Percentiles rank a stretch among this genome's conserved stretches.
phyloP scores from a whole-genome alignment of 116 monocot genomes.

The Dioscorea cayenensis region DNA sequence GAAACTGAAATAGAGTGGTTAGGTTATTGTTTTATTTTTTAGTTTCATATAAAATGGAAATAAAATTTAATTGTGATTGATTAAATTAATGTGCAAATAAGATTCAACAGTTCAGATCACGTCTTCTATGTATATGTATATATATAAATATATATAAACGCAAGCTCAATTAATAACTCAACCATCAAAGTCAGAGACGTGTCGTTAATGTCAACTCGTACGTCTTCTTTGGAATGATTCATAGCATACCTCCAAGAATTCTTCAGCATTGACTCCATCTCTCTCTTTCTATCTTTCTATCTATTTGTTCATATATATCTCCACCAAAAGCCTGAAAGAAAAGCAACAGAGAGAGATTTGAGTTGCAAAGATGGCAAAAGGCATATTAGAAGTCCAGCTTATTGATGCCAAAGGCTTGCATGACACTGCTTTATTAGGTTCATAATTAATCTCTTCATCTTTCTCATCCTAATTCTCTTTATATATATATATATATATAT shows the following conservation, averaged over 20 bases:
- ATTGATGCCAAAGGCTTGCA: constrained; percentile 7
- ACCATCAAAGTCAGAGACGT: neutral
- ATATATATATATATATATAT: neutral
- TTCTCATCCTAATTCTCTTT: neutral
- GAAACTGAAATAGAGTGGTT: too few species aligned
- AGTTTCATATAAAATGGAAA: too few species aligned
- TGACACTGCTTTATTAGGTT: constrained; percentile 1
- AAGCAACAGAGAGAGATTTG: neutral
- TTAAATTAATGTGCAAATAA: too few species aligned
- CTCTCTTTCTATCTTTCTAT: neutral
- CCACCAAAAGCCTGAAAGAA: neutral
- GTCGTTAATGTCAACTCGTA: neutral
- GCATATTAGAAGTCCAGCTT: constrained; percentile 5
- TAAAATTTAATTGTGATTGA: too few species aligned
- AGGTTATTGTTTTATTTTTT: too few species aligned
- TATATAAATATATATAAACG: too few species aligned
- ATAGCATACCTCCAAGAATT: neutral
- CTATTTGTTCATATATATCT: neutral
- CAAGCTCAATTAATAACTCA: too few species aligned
- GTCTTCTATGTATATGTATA: too few species aligned
- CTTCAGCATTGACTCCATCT: neutral
- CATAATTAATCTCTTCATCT: neutral
- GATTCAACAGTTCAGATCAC: too few species aligned
- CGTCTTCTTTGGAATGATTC: neutral
- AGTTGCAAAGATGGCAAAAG: neutral